Evolutionary conservation across 257 asterid species (phyloP).

Genomic region (Datura wrightii): DNA sequence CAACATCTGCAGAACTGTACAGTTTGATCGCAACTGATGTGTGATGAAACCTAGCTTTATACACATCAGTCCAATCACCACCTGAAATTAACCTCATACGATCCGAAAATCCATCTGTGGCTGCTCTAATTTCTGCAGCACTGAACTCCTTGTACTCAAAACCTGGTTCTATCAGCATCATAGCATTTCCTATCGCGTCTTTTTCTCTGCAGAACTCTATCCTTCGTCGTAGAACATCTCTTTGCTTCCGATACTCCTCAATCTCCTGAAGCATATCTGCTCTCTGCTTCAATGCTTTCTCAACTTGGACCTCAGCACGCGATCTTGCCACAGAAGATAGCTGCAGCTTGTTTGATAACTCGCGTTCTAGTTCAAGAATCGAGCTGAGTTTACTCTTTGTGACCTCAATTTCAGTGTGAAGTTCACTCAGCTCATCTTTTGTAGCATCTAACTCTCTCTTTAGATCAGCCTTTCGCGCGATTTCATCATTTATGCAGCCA

Average conservation of each 20-base stretch:
- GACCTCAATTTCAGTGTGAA: slow-evolving; percentile 54
- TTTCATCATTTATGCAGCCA: slow-evolving; percentile 44
- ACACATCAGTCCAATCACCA: slow-evolving; percentile 50
- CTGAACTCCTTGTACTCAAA: slow-evolving; percentile 56
- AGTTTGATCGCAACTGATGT: slow-evolving; percentile 58
- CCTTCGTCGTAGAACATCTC: slow-evolving; percentile 60
- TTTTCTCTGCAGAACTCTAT: slow-evolving; percentile 72
- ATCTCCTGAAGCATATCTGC: slow-evolving; percentile 57
- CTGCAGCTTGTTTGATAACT: slow-evolving; percentile 61
- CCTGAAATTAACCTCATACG: slow-evolving; percentile 57
- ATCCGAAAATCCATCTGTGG: slow-evolving; percentile 61
- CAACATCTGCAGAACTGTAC: slow-evolving; percentile 36
- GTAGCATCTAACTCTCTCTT: slow-evolving; percentile 48
- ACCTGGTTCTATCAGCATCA: slow-evolving; percentile 37
- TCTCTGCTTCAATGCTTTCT: slow-evolving; percentile 52
- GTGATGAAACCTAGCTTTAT: slow-evolving; percentile 55
- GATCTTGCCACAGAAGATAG: slow-evolving; percentile 53
- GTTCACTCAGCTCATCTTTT: slow-evolving; percentile 53
- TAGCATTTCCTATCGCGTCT: slow-evolving; percentile 55
- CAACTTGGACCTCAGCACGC: slow-evolving; percentile 54
- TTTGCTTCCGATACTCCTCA: slow-evolving; percentile 57
- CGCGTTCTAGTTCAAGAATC: slow-evolving; percentile 56
- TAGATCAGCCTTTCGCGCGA: slow-evolving; percentile 42
- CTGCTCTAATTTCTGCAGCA: slow-evolving; percentile 63
- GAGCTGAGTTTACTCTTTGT: slow-evolving; percentile 54